Conservation (phyloP, 2,329 filamentous ascomycete genomes). For the Aspergillus jensenii region DNA sequence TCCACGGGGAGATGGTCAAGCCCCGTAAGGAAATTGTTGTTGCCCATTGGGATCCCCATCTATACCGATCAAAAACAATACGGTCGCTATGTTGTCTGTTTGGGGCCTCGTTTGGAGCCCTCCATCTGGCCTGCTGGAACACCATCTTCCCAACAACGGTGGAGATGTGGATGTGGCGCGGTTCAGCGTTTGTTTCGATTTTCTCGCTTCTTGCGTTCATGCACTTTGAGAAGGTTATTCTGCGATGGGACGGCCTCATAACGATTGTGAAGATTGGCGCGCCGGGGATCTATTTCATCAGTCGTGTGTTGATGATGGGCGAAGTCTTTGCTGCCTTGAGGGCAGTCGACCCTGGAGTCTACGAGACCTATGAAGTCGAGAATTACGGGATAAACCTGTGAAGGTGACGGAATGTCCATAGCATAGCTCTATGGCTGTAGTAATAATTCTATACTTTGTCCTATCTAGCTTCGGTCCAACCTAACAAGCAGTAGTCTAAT, state of each 20-base stretch:
- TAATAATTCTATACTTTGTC: no score
- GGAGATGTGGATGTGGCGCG: conserved; percentile 1
- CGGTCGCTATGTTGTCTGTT: conserved; percentile 1
- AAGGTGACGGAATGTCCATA: neutral
- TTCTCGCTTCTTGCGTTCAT: conserved; percentile 1
- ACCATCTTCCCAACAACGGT: neutral
- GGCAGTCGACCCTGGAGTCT: neutral
- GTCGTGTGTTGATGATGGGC: conserved; percentile 3
- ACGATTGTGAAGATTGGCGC: neutral
- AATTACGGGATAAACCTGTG: neutral
- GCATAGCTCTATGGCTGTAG: no score
- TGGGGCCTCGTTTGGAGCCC: conserved; percentile 1
- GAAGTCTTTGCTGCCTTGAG: neutral
- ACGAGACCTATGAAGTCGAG: neutral
- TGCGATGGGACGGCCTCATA: neutral
- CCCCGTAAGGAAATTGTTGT: neutral
- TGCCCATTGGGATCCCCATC: conserved; percentile 4
- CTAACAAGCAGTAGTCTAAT: no score
- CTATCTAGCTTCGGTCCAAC: no score
- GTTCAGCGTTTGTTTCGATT: neutral
- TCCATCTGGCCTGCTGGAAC: conserved; percentile 7
- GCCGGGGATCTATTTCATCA: neutral
- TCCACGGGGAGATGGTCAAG: neutral
- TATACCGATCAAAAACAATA: conserved; percentile 4
- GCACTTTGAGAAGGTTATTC: conserved; percentile 2